Base-by-base conservation (phyloP, 164 flowering plant genomes). In the Brasenia schreberi region DNA sequence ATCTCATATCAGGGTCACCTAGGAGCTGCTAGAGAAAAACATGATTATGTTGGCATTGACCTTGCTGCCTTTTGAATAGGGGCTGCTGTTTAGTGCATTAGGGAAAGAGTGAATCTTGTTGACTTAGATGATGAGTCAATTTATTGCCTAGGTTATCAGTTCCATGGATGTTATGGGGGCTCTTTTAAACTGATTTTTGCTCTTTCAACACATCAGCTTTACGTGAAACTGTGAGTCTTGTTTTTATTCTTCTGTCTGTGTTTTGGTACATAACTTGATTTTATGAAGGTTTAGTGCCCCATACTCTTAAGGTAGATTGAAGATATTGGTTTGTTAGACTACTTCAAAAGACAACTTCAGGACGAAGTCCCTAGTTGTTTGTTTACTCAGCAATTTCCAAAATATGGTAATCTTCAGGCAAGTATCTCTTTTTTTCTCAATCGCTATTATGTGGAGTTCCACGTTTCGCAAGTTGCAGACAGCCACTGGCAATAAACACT, bases 171-270 rank as follows among this genome's bases (percentile, higher is more conserved):
- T 73, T 7, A 69, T 73, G 12, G 58, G 70, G 59, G 61, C 76
- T 69, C 64, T 73, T 69, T 64, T 27, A 65, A 63, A 69, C 75
- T 60, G 75, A 70, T 58, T 66, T 72, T 63, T 66, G 67, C 68
- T 1, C 59, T 56, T 56, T 17, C 67, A 72, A 72, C 61, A 70
- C 75, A 27, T 72, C 71, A 43, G 75, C 71, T 45, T 33, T 72
- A 6, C 76, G 79, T 56, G 88, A 84, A 75, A 84, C 88, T 5
- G 88, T 82, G 66, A 77, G 81, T 67, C 7, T 16, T 17, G 43
- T 44, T 56, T 42, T 59, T 11, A 17, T 7, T 16, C 33, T 5
- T 18, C 33, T 23, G 23, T 7, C 23, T 5, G 18, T 12, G 27
- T 19, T 7, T 19, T n/a, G n/a, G n/a, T n/a, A n/a, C n/a, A n/a